Conservation (phyloP, 345 rosid species). For the Alliaria petiolata region DNA sequence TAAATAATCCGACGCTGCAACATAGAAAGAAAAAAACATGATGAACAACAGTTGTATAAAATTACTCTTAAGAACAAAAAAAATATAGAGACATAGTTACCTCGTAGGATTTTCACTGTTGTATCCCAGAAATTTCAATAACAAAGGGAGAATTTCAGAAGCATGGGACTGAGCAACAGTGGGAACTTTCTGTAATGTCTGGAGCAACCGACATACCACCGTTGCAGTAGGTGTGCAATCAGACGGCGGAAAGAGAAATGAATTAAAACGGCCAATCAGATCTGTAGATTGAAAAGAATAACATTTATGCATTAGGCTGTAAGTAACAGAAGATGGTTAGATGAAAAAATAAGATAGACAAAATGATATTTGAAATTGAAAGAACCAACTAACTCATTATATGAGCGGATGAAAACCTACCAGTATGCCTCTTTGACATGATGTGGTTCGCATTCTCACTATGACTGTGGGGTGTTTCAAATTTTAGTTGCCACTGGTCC, state of each 20-base stretch:
- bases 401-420: slow-evolving; percentile 37
- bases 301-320: slow-evolving; percentile 7
- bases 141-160: slow-evolving; percentile 62
- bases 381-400: not conserved
- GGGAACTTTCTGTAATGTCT: slow-evolving; percentile 64
- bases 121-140: slow-evolving; percentile 83
- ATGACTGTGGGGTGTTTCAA: slow-evolving; percentile 35
- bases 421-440: slow-evolving; percentile 37
- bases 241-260: slow-evolving; percentile 51
- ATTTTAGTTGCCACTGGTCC: slow-evolving; percentile 41
- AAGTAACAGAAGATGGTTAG: not conserved
- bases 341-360: not conserved
- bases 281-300: slow-evolving; percentile 39
- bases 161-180: slow-evolving; percentile 63
- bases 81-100: slow-evolving; percentile 38
- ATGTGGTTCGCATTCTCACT: slow-evolving; percentile 33
- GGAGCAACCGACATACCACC: slow-evolving; percentile 61
- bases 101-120: slow-evolving; percentile 43
- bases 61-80: not conserved
- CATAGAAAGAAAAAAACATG: not conserved
- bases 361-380: not conserved
- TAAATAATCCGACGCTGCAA: slow-evolving; percentile 63
- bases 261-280: slow-evolving; percentile 48
- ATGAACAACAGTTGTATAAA: not conserved
- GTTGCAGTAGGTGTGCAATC: slow-evolving; percentile 50